Base-by-base conservation (phyloP, 1,139 yeast genomes). In the Kodamaea sp. region DNA sequence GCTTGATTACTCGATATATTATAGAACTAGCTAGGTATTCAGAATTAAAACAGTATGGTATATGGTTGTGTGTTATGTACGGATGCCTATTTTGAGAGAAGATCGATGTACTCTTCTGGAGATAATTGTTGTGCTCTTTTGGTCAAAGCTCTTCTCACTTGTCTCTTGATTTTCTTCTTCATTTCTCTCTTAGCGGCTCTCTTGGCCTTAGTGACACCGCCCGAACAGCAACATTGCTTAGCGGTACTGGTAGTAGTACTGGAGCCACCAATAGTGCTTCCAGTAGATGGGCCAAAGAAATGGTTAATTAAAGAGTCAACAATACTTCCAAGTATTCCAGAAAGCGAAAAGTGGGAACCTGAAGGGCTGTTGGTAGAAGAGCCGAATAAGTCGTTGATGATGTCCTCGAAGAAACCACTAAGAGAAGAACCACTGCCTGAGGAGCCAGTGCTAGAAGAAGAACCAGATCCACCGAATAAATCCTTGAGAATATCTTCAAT, bases 141-240 rank as follows among this genome's bases (percentile, higher is more conserved):
- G 30, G 33, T 39, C 41, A 54, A 45, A 14, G 47, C 44, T 23
- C 43, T 42, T 39, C 46, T 48, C 26, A 55, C 38, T 5, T 51
- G 40, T 30, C 51, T 43, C 37, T 43, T 48, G 29, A 53, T 35
- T 27, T 44, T 46, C 34, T 39, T 47, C 34, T 36, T 48, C 39
- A 53, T 38, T 6, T 43, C 44, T 40, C 50, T 46, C 44, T 42
- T 48, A 37, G 44, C 38, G n/a, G 48, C 44, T 41, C 55, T 47
- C 43, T 46, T 43, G 31, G 44, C 34, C 32, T 39, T 46, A 11
- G 11, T 23, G 10, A 14, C 20, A 9, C 31, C 31, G 9, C 15
- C 29, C 35, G 49, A 28, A 37, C 55, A 48, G 41, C 59, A 52
- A 37, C 55, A 47, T 42, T 41, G 39, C 32, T 41, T 34, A 16